These are phyloP conservation scores for Dioscorea cayenensis DNA, from an alignment of 116 monocot genomes.

Conservation along the genomic window DNA sequence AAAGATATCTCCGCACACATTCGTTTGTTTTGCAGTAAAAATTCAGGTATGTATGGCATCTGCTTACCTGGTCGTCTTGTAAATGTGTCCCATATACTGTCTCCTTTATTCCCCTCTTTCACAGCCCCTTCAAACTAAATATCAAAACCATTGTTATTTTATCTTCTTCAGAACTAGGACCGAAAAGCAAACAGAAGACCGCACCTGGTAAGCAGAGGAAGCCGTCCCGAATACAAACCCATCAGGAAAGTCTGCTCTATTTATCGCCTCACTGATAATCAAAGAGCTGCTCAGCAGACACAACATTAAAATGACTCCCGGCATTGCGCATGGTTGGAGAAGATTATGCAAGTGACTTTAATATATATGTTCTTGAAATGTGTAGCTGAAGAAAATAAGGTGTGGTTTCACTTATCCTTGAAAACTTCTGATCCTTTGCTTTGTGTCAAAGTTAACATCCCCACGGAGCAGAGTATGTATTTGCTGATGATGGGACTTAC, in stretches of 20 bases:
- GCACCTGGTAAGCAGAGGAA: constrained; percentile 70
- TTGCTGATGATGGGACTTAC: constrained; percentile 12
- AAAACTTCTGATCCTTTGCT: background rate
- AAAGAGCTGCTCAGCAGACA: constrained; percentile 15
- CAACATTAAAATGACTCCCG: constrained; percentile 4
- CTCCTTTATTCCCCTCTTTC: constrained; percentile 50
- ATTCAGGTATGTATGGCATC: background rate
- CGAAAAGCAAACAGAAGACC: background rate
- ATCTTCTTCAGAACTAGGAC: background rate
- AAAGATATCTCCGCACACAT: background rate
- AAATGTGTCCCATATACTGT: constrained; percentile 68
- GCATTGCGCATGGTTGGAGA: constrained; percentile 15
- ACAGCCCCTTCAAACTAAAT: constrained; percentile 70
- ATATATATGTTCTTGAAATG: background rate
- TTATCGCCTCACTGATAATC: constrained; percentile 20
- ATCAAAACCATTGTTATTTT: background rate
- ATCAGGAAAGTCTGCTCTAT: constrained; percentile 45
- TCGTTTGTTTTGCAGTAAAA: background rate
- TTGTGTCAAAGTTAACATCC: background rate
- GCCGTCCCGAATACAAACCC: constrained; percentile 68
- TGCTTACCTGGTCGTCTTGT: constrained; percentile 41
- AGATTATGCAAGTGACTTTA: background rate
- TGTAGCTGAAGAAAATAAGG: background rate
- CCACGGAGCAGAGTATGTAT: background rate
- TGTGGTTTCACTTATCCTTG: background rate